phyloP scores from a whole-genome alignment of 805 yeast genomes.

The Kodamaea fukazawae region DNA sequence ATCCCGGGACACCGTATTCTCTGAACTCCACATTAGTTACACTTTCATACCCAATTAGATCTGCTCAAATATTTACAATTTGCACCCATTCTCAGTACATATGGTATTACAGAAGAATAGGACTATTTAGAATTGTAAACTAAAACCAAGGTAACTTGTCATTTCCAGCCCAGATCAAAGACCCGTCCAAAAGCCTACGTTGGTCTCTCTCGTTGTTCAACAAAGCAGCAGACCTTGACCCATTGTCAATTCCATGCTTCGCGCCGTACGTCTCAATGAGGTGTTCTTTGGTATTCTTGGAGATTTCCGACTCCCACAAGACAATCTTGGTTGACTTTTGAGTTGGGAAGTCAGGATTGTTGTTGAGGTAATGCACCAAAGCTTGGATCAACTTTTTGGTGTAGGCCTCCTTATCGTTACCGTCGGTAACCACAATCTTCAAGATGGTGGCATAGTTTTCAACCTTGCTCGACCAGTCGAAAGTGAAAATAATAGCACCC shows the following conservation, averaged over 20 bases:
- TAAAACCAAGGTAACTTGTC: conserved; percentile 44
- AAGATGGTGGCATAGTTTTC: conserved; percentile 27
- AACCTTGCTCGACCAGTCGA: conserved; percentile 26
- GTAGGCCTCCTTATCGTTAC: conserved; percentile 16
- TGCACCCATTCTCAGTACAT: conserved; percentile 4
- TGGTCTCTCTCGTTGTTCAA: conserved; percentile 27
- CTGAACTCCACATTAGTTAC: too few species aligned
- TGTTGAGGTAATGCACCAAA: conserved; percentile 16
- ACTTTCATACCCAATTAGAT: too few species aligned
- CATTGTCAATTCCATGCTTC: conserved; percentile 28
- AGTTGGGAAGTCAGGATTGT: conserved; percentile 9
- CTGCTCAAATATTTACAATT: neutral
- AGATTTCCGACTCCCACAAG: conserved; percentile 36
- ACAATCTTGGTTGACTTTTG: conserved; percentile 19
- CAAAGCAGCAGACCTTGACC: conserved; percentile 36
- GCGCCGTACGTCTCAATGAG: conserved; percentile 16
- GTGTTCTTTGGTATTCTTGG: conserved; percentile 13
- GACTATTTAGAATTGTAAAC: neutral
- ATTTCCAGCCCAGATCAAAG: conserved; percentile 41
- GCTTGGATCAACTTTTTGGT: conserved; percentile 15
- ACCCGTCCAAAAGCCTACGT: conserved; percentile 20
- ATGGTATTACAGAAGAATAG: too few species aligned
- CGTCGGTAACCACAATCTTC: conserved; percentile 23
- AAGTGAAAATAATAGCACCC: conserved; percentile 40
- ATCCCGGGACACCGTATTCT: too few species aligned